Evolutionary conservation across 805 yeast genomes (phyloP).

Genomic region (Saccharomycopsis javanensis): DNA sequence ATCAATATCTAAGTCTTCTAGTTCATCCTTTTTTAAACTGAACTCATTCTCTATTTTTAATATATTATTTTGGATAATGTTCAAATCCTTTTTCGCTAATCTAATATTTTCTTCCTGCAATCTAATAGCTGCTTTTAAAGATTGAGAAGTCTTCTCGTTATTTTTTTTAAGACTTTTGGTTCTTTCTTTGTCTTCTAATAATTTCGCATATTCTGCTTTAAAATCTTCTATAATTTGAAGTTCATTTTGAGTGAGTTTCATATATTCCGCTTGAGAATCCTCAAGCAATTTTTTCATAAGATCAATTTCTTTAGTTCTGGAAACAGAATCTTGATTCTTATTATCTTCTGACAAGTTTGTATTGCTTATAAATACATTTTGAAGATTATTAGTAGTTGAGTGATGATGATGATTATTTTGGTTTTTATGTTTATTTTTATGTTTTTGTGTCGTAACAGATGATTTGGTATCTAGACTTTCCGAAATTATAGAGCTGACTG

Average conservation of each 20-base stretch:
- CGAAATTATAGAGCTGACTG: neutral
- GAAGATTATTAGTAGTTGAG: neutral
- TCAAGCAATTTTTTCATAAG: conserved; percentile 11
- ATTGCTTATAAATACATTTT: too few relatives aligned
- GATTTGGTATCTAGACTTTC: neutral
- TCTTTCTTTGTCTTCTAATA: conserved; percentile 11
- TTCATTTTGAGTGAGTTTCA: conserved; percentile 11
- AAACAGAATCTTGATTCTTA: neutral
- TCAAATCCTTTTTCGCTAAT: conserved; percentile 10
- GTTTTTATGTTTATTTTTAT: neutral
- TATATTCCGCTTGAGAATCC: conserved; percentile 14
- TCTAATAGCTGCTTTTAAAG: conserved; percentile 10
- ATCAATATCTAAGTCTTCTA: conserved; percentile 10
- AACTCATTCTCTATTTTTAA: neutral
- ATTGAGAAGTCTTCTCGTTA: conserved; percentile 15
- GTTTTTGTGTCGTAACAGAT: neutral
- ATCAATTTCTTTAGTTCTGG: conserved; percentile 8
- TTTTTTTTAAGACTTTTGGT: conserved; percentile 8
- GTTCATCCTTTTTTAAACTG: conserved; percentile 1
- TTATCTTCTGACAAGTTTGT: neutral
- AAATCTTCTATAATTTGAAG: conserved; percentile 7
- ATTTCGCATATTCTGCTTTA: conserved; percentile 2
- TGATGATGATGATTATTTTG: neutral
- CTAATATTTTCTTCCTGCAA: conserved; percentile 13
- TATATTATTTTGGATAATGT: conserved; percentile 1